These are phyloP conservation scores for Cladosporium sp. DNA, from an alignment of 2,329 filamentous ascomycete genomes.

Conservation along the genomic window DNA sequence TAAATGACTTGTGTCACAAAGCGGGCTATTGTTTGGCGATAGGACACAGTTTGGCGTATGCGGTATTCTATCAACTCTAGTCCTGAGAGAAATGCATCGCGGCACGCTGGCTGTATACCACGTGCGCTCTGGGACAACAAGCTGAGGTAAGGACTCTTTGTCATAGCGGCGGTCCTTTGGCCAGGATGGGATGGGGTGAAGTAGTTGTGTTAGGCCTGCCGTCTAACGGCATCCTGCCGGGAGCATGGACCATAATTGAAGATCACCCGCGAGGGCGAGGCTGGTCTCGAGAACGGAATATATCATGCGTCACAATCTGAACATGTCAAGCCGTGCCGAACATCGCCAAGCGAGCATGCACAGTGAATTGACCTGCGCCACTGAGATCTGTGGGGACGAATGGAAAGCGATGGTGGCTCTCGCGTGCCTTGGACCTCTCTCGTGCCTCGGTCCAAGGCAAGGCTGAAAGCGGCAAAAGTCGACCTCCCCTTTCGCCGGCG, in stretches of 20 bases:
- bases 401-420: neutral
- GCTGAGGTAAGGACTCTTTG: neutral
- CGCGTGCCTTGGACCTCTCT: neutral
- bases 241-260: neutral
- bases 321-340: neutral
- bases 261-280: neutral
- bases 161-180: neutral
- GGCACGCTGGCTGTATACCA: neutral
- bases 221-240: constrained; percentile 2
- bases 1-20: neutral
- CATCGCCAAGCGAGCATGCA: neutral
- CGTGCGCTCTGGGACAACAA: neutral
- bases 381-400: neutral
- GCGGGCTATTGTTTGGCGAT: neutral
- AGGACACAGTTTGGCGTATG: neutral
- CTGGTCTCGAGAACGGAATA: neutral
- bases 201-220: neutral
- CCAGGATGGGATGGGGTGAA: constrained; percentile 1
- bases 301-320: neutral
- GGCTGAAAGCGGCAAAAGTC: neutral
- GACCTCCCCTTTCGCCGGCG: neutral
- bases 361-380: neutral
- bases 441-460: neutral
- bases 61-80: too few relatives aligned
- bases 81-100: too few relatives aligned